Base-by-base conservation (phyloP, 2,329 filamentous ascomycete species). In the Aspergillus vadensis region DNA sequence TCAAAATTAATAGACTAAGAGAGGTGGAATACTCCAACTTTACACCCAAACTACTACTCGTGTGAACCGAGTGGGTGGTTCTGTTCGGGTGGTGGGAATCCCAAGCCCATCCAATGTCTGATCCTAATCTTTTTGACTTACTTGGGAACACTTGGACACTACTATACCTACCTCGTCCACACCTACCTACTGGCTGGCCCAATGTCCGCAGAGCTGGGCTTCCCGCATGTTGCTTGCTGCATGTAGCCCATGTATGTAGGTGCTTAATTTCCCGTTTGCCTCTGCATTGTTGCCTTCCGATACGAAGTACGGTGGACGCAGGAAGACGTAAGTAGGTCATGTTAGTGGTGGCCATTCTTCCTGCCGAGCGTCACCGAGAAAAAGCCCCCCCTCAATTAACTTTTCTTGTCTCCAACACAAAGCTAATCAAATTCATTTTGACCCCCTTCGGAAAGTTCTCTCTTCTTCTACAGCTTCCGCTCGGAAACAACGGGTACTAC, bases 401-500 rank as follows among this genome's bases (percentile, higher is more conserved):
- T 43, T 43, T 19, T 19, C 39, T 19, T 5, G 41, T 23, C 41
- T 44, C 41, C 41, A 19, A 52, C 21, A 44, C 30, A 21, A 27
- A 23, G 47, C 43, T 54, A 23, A 30, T 25, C 27, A 48, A 36
- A 36, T 14, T 5, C 32, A 36, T 36, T 6, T 36, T 36, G 32
- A 36, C 32, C 36, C 43, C 43, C 39, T 51, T 61, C 62, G 56
- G 62, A 55, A 58, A 59, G 36, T 62, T 61, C 59, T 59, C 59
- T 64, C 47, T 32, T 56, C 32, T 58, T 51, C 57, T 58, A 54
- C 59, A 64, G 59, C 48, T 19, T 43, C 56, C 47, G 54, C 27
- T 54, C 56, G 49, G 49, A 47, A 25, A 49, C 49, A 48, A 62
- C 56, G 52, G 55, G 52, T 57, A 43, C 50, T 50, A 57, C 52